A percentile compares a stretch with the other conserved stretches of the same genome.
phyloP scores from a whole-genome alignment of 192 early-diverging fungal genomes.

The Mortierella claussenii region DNA sequence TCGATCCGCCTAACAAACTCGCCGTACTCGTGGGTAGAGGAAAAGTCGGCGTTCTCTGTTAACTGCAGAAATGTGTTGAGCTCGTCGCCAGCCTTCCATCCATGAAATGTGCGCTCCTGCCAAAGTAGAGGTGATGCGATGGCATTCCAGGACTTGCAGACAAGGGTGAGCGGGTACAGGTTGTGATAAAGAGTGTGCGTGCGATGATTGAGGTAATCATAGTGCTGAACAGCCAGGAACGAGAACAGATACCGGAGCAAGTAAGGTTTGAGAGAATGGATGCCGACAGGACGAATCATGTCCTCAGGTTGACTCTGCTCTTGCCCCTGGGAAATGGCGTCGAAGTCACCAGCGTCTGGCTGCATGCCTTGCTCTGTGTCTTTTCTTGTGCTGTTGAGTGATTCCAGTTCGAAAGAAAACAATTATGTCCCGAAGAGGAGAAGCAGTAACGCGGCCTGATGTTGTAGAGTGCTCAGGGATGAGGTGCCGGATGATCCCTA shows the following conservation, averaged over 20 bases:
- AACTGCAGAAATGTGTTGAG: constrained; percentile 43
- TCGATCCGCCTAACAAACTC: constrained; percentile 53
- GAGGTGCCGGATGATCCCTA: too few relatives aligned
- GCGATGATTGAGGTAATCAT: constrained; percentile 52
- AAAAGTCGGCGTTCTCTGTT: constrained; percentile 53
- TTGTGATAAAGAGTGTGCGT: constrained; percentile 40
- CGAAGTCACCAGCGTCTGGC: not conserved
- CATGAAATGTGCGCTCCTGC: constrained; percentile 52
- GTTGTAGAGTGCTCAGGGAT: too few relatives aligned
- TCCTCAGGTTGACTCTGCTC: not conserved
- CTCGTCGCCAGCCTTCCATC: constrained; percentile 50
- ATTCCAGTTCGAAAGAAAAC: constrained; percentile 24
- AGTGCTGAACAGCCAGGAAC: constrained; percentile 46
- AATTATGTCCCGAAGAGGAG: too few relatives aligned
- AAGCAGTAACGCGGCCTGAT: too few relatives aligned
- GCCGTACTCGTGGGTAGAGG: constrained; percentile 50
- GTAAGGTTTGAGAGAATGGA: constrained; percentile 31
- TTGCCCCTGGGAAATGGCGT: not conserved
- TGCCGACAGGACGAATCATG: constrained; percentile 12
- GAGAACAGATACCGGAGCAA: constrained; percentile 49
- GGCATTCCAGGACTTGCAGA: constrained; percentile 49
- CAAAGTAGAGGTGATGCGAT: constrained; percentile 46
- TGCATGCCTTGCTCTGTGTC: constrained; percentile 9
- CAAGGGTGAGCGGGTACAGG: constrained; percentile 41
- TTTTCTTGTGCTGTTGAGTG: constrained; percentile 5